phyloP scores from a whole-genome alignment of 2,329 filamentous ascomycete genomes.

The Fonsecaea erecta region DNA sequence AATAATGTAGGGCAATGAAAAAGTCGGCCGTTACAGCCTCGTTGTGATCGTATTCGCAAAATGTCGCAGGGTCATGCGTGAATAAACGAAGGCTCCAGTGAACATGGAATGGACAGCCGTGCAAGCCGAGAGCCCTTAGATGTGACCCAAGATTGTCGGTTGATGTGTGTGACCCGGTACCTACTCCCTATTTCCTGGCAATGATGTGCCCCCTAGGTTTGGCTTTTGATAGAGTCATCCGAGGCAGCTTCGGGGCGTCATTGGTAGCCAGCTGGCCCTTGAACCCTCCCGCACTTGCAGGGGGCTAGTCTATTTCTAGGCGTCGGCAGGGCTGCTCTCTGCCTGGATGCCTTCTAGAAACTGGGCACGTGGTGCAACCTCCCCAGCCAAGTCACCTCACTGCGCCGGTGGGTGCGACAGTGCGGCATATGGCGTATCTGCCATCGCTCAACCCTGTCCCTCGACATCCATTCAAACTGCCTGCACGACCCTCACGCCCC shows the following conservation, averaged over 20 bases:
- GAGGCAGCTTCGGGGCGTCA: neutral
- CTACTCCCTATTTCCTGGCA: too few relatives aligned
- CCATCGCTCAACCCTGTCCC: neutral
- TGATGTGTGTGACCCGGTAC: neutral
- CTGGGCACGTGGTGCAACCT: neutral
- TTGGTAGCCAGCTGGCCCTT: neutral
- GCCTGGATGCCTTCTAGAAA: conserved; percentile 2
- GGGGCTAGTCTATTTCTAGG: neutral
- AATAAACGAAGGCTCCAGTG: neutral
- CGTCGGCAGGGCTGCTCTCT: neutral
- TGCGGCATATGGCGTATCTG: neutral
- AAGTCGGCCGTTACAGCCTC: neutral
- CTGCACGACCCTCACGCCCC: neutral
- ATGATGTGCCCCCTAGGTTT: neutral
- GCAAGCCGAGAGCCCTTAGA: neutral
- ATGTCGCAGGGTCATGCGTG: neutral
- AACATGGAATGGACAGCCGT: neutral
- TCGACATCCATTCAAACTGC: conserved; percentile 1
- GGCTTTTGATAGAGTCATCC: neutral
- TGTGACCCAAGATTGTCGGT: neutral
- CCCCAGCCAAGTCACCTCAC: neutral
- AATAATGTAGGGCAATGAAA: neutral
- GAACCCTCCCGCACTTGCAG: neutral
- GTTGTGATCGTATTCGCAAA: neutral
- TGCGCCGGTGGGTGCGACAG: neutral